Conservation (phyloP, 371 early-diverging fungal species). For the Amoeboaphelidium occidentale region DNA sequence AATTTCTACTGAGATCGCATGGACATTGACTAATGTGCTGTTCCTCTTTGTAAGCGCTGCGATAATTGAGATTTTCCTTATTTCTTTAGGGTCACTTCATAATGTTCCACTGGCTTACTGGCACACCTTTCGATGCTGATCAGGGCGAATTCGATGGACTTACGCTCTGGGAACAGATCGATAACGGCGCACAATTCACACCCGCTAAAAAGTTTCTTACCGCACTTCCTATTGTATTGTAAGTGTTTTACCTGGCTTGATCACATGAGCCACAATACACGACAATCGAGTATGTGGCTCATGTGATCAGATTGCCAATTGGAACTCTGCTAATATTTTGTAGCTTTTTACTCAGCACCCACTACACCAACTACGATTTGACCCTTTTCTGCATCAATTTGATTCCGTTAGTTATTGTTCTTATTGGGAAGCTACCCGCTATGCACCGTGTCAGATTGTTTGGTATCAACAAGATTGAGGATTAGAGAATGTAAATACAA, state of each 20-base stretch:
- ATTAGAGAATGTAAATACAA: too few relatives aligned
- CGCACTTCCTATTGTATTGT: conserved; percentile 73
- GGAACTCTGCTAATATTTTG: too few relatives aligned
- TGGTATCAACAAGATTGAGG: conserved; percentile 52
- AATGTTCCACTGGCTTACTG: conserved; percentile 87
- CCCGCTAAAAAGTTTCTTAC: conserved; percentile 86
- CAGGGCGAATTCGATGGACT: conserved; percentile 69
- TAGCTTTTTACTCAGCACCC: conserved; percentile 81
- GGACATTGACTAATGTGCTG: conserved; percentile 79
- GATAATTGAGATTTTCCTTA: not conserved
- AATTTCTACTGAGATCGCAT: conserved; percentile 63
- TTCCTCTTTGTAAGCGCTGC: conserved; percentile 49
- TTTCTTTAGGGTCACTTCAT: conserved; percentile 54
- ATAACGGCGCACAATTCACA: conserved; percentile 86
- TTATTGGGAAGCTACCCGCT: conserved; percentile 74
- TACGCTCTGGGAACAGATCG: conserved; percentile 96
- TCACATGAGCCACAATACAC: not conserved
- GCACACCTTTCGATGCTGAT: conserved; percentile 77
- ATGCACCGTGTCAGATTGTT: conserved; percentile 88
- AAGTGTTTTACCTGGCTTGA: conserved; percentile 14
- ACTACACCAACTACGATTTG: conserved; percentile 78
- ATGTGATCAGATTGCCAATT: too few relatives aligned
- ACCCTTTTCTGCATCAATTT: conserved; percentile 66
- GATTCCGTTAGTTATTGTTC: conserved; percentile 40
- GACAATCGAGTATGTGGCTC: too few relatives aligned